These are phyloP conservation scores for Populus tremula DNA, from an alignment of 345 rosid species.

Conservation along the genomic window DNA sequence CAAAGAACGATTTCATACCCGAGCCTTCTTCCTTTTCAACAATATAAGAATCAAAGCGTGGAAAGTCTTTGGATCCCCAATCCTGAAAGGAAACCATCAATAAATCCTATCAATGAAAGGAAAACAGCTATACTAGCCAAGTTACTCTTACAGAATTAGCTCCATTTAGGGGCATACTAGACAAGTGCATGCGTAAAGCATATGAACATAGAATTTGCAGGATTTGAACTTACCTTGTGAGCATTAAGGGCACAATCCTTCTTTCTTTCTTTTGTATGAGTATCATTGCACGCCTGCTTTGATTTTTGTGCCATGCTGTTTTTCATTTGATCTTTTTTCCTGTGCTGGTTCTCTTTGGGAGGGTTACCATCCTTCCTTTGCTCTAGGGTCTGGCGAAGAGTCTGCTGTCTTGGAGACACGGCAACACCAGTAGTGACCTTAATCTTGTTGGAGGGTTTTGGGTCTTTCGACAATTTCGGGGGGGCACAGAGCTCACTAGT, in stretches of 20 bases:
- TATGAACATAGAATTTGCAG: not conserved
- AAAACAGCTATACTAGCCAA: not conserved
- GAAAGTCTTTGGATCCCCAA: slow-evolving; percentile 45
- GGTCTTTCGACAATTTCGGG: slow-evolving; percentile 31
- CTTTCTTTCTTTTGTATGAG: slow-evolving; percentile 39
- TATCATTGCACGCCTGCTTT: slow-evolving; percentile 28
- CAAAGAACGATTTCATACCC: slow-evolving; percentile 41
- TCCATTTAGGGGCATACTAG: not conserved
- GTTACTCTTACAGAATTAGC: not conserved
- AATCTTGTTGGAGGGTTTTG: slow-evolving; percentile 27
- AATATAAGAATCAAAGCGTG: slow-evolving; percentile 67
- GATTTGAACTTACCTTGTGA: slow-evolving; percentile 34
- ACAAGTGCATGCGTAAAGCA: not conserved
- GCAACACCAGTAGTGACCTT: slow-evolving; percentile 22
- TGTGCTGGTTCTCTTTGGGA: slow-evolving; percentile 36
- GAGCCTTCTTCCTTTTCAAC: slow-evolving; percentile 92
- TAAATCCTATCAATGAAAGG: not conserved
- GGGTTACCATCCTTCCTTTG: slow-evolving; percentile 25
- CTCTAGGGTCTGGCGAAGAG: slow-evolving; percentile 31
- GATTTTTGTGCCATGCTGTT: slow-evolving; percentile 22
- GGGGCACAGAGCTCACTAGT: slow-evolving; percentile 18
- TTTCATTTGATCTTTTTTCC: slow-evolving; percentile 34
- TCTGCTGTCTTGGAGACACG: slow-evolving; percentile 32
- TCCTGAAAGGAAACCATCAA: slow-evolving; percentile 41
- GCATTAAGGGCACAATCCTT: slow-evolving; percentile 26